Percentiles rank a stretch among this genome's conserved stretches.
These are phyloP conservation scores for Eucalyptus coolabah DNA, from an alignment of 345 rosid species.

Conservation along the genomic window DNA sequence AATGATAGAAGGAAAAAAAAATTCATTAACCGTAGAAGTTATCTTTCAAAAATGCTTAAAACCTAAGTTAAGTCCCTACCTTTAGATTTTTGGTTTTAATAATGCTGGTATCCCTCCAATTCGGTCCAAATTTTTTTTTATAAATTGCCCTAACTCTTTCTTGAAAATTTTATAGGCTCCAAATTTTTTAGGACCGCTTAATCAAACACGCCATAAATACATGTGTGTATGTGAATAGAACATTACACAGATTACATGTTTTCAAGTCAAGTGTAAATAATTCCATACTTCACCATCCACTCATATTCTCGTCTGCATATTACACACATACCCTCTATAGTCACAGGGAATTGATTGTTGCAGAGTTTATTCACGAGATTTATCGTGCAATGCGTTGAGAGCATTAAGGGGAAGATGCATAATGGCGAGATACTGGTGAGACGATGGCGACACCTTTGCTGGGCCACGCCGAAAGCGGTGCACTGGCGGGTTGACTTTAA, in stretches of 20 bases:
- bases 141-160: background rate
- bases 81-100: background rate
- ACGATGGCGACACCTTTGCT: background rate
- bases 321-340: background rate
- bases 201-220: background rate
- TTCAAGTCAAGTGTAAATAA: background rate
- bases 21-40: background rate
- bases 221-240: background rate
- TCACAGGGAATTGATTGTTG: background rate
- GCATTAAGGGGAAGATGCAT: background rate
- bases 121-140: background rate
- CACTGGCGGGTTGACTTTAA: background rate
- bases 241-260: background rate
- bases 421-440: background rate
- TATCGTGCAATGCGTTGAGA: background rate
- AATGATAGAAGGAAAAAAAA: background rate
- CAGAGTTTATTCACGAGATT: background rate
- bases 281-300: background rate
- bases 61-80: background rate
- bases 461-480: background rate
- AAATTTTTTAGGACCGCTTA: rapidly evolving
- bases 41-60: background rate
- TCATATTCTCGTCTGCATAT: background rate
- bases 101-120: background rate
- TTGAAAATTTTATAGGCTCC: background rate